Conservation (phyloP, 2,329 filamentous ascomycete genomes). For the Fusarium sp. region DNA sequence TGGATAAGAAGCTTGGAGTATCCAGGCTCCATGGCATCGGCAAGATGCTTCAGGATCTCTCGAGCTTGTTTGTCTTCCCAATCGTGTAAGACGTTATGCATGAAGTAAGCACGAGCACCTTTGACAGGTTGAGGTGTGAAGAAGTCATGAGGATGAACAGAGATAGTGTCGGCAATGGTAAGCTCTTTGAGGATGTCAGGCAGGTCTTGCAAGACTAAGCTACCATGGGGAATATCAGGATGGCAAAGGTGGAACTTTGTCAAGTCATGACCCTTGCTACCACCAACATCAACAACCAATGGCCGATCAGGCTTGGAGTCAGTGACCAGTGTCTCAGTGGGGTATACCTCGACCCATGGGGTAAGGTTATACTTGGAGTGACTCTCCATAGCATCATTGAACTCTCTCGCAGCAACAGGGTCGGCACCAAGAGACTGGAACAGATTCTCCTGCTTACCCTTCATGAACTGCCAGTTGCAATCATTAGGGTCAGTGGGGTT, state of each 20-base stretch:
- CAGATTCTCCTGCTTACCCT: slow-evolving; percentile 43
- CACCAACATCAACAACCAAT: slow-evolving; percentile 52
- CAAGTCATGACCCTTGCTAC: slow-evolving; percentile 53
- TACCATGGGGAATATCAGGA: slow-evolving; percentile 39
- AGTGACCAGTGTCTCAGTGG: slow-evolving; percentile 47
- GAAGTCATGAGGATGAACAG: slow-evolving; percentile 49
- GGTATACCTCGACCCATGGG: slow-evolving; percentile 52
- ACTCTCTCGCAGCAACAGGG: slow-evolving; percentile 46
- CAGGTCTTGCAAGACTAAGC: slow-evolving; percentile 51
- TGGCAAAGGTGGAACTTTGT: slow-evolving; percentile 49
- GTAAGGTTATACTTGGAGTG: slow-evolving; percentile 53
- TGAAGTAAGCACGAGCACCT: slow-evolving; percentile 57
- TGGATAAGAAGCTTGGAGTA: slow-evolving; percentile 54
- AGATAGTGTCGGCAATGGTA: slow-evolving; percentile 41
- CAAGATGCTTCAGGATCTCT: slow-evolving; percentile 47
- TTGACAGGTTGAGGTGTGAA: slow-evolving; percentile 54
- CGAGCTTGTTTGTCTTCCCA: slow-evolving; percentile 56
- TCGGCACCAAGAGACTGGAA: slow-evolving; percentile 50
- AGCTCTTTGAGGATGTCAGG: slow-evolving; percentile 49
- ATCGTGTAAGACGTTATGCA: slow-evolving; percentile 63
- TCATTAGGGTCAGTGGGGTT: slow-evolving; percentile 50
- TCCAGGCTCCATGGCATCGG: slow-evolving; percentile 44
- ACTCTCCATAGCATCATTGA: slow-evolving; percentile 53
- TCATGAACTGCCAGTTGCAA: slow-evolving; percentile 50
- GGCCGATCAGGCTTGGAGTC: slow-evolving; percentile 44